These are phyloP conservation scores for Pestalotiopsis sp. DNA, from an alignment of 2,329 filamentous ascomycete species.

Conservation along the genomic window DNA sequence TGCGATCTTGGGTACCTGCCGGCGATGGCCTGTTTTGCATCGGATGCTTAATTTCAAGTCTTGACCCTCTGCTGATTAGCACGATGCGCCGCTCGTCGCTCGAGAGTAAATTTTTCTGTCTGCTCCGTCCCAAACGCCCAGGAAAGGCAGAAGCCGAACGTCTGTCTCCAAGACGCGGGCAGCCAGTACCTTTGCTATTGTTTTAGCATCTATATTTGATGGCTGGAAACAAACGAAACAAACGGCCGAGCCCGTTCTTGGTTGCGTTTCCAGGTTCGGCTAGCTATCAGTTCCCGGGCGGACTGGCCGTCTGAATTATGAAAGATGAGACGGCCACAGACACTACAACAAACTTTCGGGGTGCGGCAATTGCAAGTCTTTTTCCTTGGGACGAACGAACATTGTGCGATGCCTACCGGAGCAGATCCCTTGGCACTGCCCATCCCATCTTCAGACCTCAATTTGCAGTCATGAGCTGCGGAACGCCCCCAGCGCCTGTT, in stretches of 20 bases:
- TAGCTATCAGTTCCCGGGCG: neutral
- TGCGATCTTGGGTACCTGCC: neutral
- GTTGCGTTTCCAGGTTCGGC: neutral
- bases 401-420: neutral
- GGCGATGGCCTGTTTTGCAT: neutral
- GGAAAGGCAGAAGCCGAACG: neutral
- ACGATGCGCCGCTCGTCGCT: neutral
- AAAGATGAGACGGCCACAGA: neutral
- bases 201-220: neutral
- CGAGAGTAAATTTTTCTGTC: neutral
- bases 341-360: neutral
- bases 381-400: neutral
- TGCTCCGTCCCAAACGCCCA: neutral
- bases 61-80: neutral
- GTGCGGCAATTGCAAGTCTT: neutral
- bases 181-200: neutral
- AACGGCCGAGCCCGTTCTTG: neutral
- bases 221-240: neutral
- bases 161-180: neutral
- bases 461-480: neutral
- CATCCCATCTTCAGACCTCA: neutral
- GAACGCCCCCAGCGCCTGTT: neutral
- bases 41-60: neutral
- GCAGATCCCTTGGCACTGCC: neutral
- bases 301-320: neutral